These are phyloP conservation scores for Lenwebbia sp. DNA, from an alignment of 345 rosid species.

Conservation along the genomic window DNA sequence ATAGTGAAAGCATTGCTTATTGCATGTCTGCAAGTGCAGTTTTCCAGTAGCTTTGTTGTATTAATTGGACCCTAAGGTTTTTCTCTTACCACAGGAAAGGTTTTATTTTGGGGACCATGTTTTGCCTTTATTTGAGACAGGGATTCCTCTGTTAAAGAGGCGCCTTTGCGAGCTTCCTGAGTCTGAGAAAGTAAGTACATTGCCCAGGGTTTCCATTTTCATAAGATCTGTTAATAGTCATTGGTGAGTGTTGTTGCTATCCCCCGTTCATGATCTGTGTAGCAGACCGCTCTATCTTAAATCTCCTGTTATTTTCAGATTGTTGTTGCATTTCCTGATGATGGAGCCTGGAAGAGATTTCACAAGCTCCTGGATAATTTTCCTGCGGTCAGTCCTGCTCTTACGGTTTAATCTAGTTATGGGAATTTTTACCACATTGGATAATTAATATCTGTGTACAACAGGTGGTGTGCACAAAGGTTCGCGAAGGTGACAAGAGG, in stretches of 20 bases:
- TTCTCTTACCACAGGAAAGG: constrained; percentile 55
- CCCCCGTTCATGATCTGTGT: neutral
- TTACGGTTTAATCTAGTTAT: neutral
- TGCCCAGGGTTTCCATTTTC: neutral
- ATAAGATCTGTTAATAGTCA: neutral
- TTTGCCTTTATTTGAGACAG: constrained; percentile 94
- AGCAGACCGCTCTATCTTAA: neutral
- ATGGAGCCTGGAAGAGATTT: constrained; percentile 99
- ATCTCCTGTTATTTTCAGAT: constrained; percentile 27
- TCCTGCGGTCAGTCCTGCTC: constrained; percentile 47
- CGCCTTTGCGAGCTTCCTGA: constrained; percentile 78
- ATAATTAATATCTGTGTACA: neutral
- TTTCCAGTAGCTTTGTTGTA: neutral
- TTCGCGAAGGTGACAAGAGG: constrained; percentile 93
- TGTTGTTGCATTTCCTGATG: constrained; percentile 94
- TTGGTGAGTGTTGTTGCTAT: neutral
- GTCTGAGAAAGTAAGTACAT: constrained; percentile 48
- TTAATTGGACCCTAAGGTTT: neutral
- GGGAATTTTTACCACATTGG: neutral
- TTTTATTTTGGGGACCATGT: constrained; percentile 95
- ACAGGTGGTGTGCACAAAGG: constrained; percentile 92
- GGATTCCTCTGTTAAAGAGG: constrained; percentile 79
- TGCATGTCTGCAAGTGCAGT: neutral
- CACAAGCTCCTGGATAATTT: constrained; percentile 83
- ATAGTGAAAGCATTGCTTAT: neutral